These are phyloP conservation scores for Eucalyptus decipiens DNA, from an alignment of 345 rosid species.

Conservation along the genomic window DNA sequence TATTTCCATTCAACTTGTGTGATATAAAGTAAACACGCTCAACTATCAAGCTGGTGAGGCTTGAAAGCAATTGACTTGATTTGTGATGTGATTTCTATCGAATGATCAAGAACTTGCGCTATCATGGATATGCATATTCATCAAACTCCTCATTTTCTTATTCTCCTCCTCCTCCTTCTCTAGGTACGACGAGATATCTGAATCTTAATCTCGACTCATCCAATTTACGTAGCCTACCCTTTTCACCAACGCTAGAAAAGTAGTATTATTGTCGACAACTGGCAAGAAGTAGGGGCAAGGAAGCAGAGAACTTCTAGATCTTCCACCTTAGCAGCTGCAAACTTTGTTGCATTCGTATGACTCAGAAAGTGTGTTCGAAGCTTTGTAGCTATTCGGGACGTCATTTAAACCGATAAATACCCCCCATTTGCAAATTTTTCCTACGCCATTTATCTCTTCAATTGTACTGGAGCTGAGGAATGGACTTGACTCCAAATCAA, in stretches of 20 bases:
- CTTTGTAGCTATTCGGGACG: neutral
- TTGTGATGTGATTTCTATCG: accelerated
- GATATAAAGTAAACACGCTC: neutral
- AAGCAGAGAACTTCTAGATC: neutral
- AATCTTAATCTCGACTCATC: neutral
- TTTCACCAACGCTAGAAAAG: neutral
- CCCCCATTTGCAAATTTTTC: neutral
- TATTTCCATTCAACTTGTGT: neutral
- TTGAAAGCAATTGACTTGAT: neutral
- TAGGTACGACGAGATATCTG: neutral
- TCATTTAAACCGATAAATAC: neutral
- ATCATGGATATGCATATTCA: neutral
- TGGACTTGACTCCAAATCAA: neutral
- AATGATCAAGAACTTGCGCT: accelerated
- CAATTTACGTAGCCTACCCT: neutral
- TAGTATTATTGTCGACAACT: neutral
- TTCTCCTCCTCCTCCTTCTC: neutral
- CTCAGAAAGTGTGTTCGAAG: neutral
- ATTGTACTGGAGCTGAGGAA: neutral
- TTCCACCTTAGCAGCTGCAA: neutral
- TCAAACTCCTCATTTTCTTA: neutral
- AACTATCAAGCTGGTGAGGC: neutral
- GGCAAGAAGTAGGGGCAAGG: neutral
- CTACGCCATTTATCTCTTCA: neutral
- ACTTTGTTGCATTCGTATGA: neutral